A percentile compares a stretch with the other conserved stretches of the same genome.
phyloP scores from a whole-genome alignment of 2,329 filamentous ascomycete species.

The Cryphonectria parasitica region DNA sequence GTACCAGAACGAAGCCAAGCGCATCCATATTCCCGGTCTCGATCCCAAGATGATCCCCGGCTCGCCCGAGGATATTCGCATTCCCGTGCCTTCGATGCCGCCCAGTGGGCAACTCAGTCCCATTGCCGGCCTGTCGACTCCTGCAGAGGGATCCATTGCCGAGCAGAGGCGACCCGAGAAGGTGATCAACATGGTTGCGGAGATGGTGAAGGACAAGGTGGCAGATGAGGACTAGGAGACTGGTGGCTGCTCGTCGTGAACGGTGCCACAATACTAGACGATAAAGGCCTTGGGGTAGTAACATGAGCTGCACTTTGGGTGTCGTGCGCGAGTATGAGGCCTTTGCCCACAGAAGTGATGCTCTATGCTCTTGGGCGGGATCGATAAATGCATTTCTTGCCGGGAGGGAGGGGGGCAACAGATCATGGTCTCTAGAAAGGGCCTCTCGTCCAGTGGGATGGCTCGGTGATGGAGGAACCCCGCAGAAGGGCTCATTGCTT shows the following conservation, averaged over 20 bases:
- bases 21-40: constrained; percentile 78
- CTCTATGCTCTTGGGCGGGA: neutral
- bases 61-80: constrained; percentile 80
- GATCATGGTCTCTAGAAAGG: neutral
- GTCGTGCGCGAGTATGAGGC: neutral
- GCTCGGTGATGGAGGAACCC: neutral
- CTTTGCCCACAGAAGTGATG: neutral
- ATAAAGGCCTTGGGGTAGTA: neutral
- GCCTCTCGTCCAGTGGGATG: neutral
- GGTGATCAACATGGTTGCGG: constrained; percentile 54
- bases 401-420: no score
- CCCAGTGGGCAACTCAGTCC: constrained; percentile 49
- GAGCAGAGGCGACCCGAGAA: constrained; percentile 47
- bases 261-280: neutral
- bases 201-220: constrained; percentile 56
- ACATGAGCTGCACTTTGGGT: neutral
- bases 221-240: constrained; percentile 53
- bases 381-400: neutral
- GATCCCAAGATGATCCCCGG: constrained; percentile 71
- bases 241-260: neutral
- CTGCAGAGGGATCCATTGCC: constrained; percentile 44
- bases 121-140: constrained; percentile 52
- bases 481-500: neutral
- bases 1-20: constrained; percentile 94
- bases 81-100: constrained; percentile 64